A percentile compares a stretch with the other conserved stretches of the same genome.
These are phyloP conservation scores for Aspergillus aculeatinus DNA, from an alignment of 2,329 filamentous ascomycete species.

Conservation along the genomic window DNA sequence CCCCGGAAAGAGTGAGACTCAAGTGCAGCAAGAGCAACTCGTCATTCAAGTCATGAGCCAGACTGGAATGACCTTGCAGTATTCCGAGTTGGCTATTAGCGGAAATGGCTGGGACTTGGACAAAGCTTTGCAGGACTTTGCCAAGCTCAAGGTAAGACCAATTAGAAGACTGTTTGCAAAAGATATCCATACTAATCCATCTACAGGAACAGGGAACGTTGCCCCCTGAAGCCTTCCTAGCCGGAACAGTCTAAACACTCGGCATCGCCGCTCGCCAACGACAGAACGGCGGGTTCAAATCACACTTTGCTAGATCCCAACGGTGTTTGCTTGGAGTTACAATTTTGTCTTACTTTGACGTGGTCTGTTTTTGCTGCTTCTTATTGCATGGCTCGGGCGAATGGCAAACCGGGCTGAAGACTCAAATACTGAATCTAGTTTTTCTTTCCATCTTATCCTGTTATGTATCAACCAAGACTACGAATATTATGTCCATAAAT, in stretches of 20 bases:
- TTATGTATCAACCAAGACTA: conserved; percentile 17
- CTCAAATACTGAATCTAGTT: conserved; percentile 11
- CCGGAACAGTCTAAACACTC: conserved; percentile 18
- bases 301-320: neutral
- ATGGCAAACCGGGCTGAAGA: conserved; percentile 24
- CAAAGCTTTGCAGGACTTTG: conserved; percentile 71
- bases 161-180: neutral
- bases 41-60: conserved; percentile 68
- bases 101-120: conserved; percentile 79
- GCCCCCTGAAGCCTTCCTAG: conserved; percentile 52
- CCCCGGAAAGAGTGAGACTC: conserved; percentile 48
- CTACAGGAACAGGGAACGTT: conserved; percentile 41
- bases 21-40: conserved; percentile 67
- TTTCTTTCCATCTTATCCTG: conserved; percentile 21
- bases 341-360: neutral
- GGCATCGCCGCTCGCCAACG: neutral
- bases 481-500: conserved; percentile 24
- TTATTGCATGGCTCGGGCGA: conserved; percentile 37
- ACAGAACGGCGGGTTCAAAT: neutral
- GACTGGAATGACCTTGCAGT: conserved; percentile 77
- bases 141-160: conserved; percentile 65
- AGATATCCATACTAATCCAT: conserved; percentile 21
- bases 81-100: conserved; percentile 75
- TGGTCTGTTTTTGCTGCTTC: conserved; percentile 8
- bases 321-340: conserved; percentile 8